Percentiles rank a stretch among this genome's conserved stretches.
phyloP scores from a whole-genome alignment of 1,139 yeast species.

The Pichia sp. region DNA sequence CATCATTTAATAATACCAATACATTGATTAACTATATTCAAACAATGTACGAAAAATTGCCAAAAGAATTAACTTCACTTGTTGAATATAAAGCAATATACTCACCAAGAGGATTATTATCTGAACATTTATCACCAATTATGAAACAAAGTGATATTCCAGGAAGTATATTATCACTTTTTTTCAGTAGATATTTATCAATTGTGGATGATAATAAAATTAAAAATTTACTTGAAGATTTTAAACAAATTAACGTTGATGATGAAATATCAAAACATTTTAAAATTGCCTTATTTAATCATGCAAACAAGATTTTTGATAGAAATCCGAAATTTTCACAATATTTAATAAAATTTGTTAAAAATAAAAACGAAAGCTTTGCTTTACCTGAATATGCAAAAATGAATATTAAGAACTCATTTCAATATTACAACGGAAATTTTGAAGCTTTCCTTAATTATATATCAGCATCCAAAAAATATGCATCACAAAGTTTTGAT shows the following conservation, averaged over 20 bases:
- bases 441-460: neutral
- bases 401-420: neutral
- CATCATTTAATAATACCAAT: neutral
- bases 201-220: no score
- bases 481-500: neutral
- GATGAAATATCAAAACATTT: neutral
- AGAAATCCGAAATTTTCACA: neutral
- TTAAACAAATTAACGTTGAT: neutral
- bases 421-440: constrained; percentile 1
- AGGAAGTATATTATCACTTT: neutral
- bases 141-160: neutral
- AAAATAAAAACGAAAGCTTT: neutral
- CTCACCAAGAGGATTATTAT: neutral
- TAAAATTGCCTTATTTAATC: neutral
- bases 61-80: neutral
- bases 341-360: neutral
- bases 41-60: neutral
- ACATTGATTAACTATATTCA: neutral
- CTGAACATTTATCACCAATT: neutral
- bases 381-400: neutral
- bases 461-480: neutral
- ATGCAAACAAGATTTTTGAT: neutral
- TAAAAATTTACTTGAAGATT: neutral
- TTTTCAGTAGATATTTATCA: neutral
- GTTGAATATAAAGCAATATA: neutral